These are phyloP conservation scores for Plasmopara muralis DNA, from an alignment of 352 stramenopile genomes.

Conservation along the genomic window DNA sequence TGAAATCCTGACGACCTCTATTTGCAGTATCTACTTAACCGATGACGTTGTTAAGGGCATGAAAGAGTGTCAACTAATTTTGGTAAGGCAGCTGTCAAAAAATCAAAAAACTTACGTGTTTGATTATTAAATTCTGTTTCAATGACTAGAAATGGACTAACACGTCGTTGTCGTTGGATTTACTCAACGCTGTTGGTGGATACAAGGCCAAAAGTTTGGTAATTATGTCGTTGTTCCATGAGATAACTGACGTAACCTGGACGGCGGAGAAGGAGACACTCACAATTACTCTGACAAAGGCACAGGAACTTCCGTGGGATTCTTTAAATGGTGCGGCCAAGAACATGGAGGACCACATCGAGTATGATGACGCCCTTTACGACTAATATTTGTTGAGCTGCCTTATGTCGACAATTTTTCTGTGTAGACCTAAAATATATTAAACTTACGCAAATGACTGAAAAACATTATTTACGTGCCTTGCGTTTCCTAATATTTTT, in stretches of 20 bases:
- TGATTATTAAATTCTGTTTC: not conserved
- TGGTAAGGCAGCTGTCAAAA: constrained; percentile 33
- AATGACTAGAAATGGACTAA: constrained; percentile 63
- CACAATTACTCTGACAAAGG: constrained; percentile 65
- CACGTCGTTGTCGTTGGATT: constrained; percentile 67
- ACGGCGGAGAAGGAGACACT: constrained; percentile 51
- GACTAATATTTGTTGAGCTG: too few relatives aligned
- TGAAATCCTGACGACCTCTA: not conserved
- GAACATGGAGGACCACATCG: constrained; percentile 78
- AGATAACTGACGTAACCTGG: constrained; percentile 64
- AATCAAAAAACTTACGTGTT: not conserved
- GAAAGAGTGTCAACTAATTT: constrained; percentile 46
- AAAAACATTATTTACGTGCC: too few relatives aligned
- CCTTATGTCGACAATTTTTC: too few relatives aligned
- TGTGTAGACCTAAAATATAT: constrained; percentile 4
- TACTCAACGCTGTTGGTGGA: constrained; percentile 35
- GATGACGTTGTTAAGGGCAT: constrained; percentile 49
- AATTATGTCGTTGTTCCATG: constrained; percentile 61
- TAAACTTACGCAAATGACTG: not conserved
- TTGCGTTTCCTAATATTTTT: too few relatives aligned
- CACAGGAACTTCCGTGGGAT: constrained; percentile 45
- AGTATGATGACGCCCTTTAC: constrained; percentile 79
- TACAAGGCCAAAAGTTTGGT: constrained; percentile 55
- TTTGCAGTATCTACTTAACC: constrained; percentile 66
- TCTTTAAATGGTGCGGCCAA: constrained; percentile 79